Evolutionary conservation across 2,329 filamentous ascomycete species (phyloP).

Genomic region (Lithohypha guttulata): DNA sequence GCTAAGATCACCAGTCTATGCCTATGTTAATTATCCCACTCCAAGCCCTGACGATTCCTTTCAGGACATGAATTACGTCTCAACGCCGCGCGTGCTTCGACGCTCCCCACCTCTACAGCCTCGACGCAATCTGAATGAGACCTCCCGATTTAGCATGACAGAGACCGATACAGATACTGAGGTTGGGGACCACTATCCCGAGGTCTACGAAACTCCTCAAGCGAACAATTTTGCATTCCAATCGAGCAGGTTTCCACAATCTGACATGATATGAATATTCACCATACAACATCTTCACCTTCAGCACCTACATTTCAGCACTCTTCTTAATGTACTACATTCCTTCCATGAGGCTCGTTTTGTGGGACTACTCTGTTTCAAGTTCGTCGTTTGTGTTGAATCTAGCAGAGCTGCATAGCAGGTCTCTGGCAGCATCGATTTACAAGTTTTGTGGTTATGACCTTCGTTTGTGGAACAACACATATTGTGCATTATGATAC

Average conservation of each 20-base stretch:
- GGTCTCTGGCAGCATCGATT: too few relatives aligned
- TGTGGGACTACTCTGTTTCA: too few relatives aligned
- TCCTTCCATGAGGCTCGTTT: too few relatives aligned
- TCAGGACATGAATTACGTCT: constrained; percentile 11
- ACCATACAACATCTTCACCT: background rate
- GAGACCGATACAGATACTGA: constrained; percentile 18
- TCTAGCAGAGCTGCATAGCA: too few relatives aligned
- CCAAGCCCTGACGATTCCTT: constrained; percentile 16
- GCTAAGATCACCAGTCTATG: constrained; percentile 18
- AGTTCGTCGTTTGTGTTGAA: too few relatives aligned
- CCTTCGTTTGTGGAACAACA: background rate
- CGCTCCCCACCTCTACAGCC: constrained; percentile 9
- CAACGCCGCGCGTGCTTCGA: constrained; percentile 14
- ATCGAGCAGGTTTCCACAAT: constrained; percentile 10
- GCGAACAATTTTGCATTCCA: constrained; percentile 18
- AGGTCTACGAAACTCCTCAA: constrained; percentile 20
- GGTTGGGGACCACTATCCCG: constrained; percentile 14
- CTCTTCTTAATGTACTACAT: too few relatives aligned
- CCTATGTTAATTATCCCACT: constrained; percentile 18
- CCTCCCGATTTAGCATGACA: constrained; percentile 19
- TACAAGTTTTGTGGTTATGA: too few relatives aligned
- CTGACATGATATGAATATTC: constrained; percentile 6
- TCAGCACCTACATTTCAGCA: background rate
- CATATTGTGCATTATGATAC: constrained; percentile 9
- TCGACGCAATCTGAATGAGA: constrained; percentile 10